Evolutionary conservation across 805 yeast species (phyloP).

Genomic region (Hanseniaspora pseudoguilliermondii): DNA sequence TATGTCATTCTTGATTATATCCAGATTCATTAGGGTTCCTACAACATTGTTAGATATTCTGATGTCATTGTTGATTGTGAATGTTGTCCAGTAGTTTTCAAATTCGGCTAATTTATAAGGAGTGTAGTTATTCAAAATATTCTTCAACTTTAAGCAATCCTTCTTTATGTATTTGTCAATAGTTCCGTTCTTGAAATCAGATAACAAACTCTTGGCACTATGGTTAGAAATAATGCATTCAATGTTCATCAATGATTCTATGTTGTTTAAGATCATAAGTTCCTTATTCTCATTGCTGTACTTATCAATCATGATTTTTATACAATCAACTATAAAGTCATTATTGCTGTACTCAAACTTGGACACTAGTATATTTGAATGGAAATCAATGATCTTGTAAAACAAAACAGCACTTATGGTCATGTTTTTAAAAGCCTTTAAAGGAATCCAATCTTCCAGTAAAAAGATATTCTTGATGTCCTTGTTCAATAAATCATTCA

Average conservation of each 20-base stretch:
- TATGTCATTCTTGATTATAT: conserved; percentile 5
- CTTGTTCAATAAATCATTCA: conserved; percentile 4
- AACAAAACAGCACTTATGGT: conserved; percentile 1
- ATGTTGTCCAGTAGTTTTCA: conserved; percentile 7
- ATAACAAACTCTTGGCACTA: background rate
- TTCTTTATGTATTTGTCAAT: background rate
- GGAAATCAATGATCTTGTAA: background rate
- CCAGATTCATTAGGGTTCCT: conserved; percentile 1
- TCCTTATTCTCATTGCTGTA: background rate
- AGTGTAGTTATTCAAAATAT: background rate
- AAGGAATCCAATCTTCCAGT: conserved; percentile 4
- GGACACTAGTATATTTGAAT: background rate
- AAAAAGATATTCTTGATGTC: background rate
- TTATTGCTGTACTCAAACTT: background rate
- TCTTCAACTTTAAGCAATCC: conserved; percentile 7
- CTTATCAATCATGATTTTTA: background rate
- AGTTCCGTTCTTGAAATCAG: background rate
- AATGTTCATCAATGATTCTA: background rate
- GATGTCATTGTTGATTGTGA: background rate
- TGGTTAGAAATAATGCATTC: background rate
- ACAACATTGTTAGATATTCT: conserved; percentile 1
- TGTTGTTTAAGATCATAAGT: background rate
- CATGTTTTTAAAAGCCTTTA: background rate
- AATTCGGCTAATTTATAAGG: background rate
- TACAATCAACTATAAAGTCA: background rate